These are phyloP conservation scores for Crithidia sp. DNA, from an alignment of 208 protist genomes.

Conservation along the genomic window DNA sequence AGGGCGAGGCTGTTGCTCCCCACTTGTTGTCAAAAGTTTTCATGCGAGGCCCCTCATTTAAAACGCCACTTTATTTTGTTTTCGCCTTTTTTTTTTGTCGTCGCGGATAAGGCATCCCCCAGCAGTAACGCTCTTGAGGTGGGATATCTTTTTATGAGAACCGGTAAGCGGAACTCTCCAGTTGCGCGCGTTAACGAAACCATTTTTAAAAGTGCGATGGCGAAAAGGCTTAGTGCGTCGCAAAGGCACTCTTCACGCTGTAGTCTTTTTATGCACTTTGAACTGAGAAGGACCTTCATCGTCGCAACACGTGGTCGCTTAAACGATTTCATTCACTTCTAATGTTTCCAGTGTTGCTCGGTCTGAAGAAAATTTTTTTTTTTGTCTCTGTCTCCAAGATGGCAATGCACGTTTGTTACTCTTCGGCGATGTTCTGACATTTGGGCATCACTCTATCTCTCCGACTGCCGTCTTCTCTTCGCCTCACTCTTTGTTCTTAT, in stretches of 20 bases:
- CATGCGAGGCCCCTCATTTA: neutral
- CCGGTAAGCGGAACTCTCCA: constrained; percentile 5
- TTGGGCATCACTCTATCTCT: neutral
- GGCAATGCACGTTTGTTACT: neutral
- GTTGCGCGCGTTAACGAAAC: neutral
- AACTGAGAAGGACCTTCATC: neutral
- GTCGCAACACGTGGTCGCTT: neutral
- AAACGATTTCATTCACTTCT: neutral
- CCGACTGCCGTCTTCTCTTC: neutral
- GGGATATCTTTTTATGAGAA: neutral
- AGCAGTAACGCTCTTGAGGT: too few species aligned
- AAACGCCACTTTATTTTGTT: neutral
- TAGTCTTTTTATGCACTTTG: neutral
- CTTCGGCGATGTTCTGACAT: neutral
- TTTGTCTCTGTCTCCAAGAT: neutral
- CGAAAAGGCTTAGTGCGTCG: neutral
- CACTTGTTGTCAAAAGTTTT: neutral
- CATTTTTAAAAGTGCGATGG: neutral
- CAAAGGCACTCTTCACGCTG: neutral
- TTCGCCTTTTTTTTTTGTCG: constrained; percentile 9
- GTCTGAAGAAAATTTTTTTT: neutral
- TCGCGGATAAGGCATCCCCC: too few species aligned
- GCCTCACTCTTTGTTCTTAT: too few species aligned
- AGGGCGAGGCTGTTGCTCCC: neutral
- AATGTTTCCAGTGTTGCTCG: neutral